Base-by-base conservation (phyloP, 257 asterid species). In the Plantago major region DNA sequence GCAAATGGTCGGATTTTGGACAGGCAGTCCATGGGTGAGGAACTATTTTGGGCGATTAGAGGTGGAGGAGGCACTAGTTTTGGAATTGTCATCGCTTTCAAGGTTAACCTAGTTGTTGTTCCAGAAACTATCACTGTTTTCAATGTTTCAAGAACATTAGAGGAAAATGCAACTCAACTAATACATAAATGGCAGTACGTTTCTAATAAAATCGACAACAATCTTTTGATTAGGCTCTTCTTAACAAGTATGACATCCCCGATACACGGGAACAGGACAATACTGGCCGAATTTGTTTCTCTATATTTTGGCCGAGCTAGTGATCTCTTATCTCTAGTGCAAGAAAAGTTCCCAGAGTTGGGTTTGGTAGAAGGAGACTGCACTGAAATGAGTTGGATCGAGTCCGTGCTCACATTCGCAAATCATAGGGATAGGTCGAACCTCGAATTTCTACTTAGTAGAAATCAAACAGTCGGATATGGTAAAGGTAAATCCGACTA, bases 171-270 rank as follows among this genome's bases (percentile, higher is more conserved):
- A 7, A 50, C 56, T 7, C 56, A 15, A 17, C 56, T 50, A 50
- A 18, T 18, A 18, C 56, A 50, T 10, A 50, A 50, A 18, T 50
- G 56, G 56, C 56, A 50, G 16, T 17, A 15, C 56, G 12, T 50
- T 50, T 17, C 56, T 9, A 18, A 16, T 18, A 17, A 15, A 10
- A 50, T 50, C 3, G 56, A 50, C 26, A 18, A 17, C 28, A 16
- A 50, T 18, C 56, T 50, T 50, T 50, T 50, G 56, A 16, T n/a
- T 10, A 50, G 28, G 28, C 56, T 50, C 16, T 50, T 50, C 28
- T 1, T 50, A 16, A 50, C 28, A 50, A 50, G 56, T 18, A 18
- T 18, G 11, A 16, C 28, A 50, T 45, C 49, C 10, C 15, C 49
- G 0, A 17, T 5, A 1, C 11, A 3, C 10, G 56, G 56, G 26